Percentiles rank a stretch among this genome's conserved stretches.
phyloP scores from a whole-genome alignment of 2,329 filamentous ascomycete genomes.

The Fusarium falciforme region DNA sequence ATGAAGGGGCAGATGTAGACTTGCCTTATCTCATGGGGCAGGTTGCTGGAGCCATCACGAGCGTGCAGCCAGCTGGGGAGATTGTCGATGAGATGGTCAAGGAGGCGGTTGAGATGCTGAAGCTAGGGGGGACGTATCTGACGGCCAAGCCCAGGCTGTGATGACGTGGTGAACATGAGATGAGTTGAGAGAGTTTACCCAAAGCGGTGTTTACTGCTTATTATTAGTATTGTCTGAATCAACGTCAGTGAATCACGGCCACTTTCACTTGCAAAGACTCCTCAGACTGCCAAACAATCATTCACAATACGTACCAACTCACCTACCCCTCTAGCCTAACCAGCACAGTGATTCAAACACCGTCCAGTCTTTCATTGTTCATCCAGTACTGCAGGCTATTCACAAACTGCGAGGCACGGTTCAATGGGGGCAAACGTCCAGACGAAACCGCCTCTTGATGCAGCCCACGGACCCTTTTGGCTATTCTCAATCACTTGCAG shows the following conservation, averaged over 20 bases:
- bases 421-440: constrained; percentile 5
- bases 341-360: not conserved
- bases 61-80: constrained; percentile 81
- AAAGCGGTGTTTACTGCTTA: not conserved
- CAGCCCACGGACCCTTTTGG: not conserved
- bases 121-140: constrained; percentile 71
- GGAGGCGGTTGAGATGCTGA: constrained; percentile 77
- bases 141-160: constrained; percentile 56
- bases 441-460: not conserved
- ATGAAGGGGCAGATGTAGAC: constrained; percentile 84
- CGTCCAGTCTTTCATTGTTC: not conserved
- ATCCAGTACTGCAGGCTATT: not conserved
- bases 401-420: not conserved
- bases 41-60: constrained; percentile 81
- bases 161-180: constrained; percentile 19
- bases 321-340: not conserved
- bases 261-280: not conserved
- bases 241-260: not conserved
- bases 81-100: constrained; percentile 94
- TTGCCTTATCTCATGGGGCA: constrained; percentile 94
- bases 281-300: not conserved
- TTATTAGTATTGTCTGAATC: not conserved
- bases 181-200: not conserved
- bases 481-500: not conserved
- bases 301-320: not conserved